Evolutionary conservation across 441 rosid genomes (phyloP), one percentile per base, ranked within the genome.

Genomic region (Eruca vesicaria): DNA sequence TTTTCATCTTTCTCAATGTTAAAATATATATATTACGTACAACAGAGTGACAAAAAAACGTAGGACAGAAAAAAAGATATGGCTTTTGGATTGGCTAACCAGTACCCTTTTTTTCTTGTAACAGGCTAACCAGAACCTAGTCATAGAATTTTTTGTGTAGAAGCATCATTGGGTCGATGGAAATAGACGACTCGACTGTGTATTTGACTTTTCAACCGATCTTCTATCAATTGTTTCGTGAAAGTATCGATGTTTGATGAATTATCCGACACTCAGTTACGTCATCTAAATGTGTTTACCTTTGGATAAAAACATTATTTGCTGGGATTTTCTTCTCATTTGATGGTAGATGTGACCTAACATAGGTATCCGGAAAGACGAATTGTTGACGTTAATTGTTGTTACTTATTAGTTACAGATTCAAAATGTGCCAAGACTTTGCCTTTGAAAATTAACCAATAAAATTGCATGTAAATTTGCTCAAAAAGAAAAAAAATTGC

Each of bases 321-420:
- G n/a, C 14, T 12, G 43, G 63, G 19, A 29, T 72, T 48, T 35
- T 26, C 16, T 43, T 43, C 50, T n/a, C 50, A 43, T 43, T 43
- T 43, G 50, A 72, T 28, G 12, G 75, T 65, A 56, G 23, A 73
- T 66, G 59, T 31, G 52, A 65, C 48, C 32, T 65, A 56, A 64
- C 58, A 19, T 64, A 56, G 18, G 33, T 66, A 32, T 65, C 50
- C 18, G 16, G 16, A 53, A 36, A 43, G 15, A 43, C 50, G 15
- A n/a, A 14, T 43, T 43, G 50, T n/a, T 43, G 43, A 38, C 20
- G 9, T 26, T 70, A 9, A 11, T 21, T 31, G 41, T 28, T 7
- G 7, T 43, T 43, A 43, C 50, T 43, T 43, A 43, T 43, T 43
- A 14, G 53, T 45, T 7, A 45, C n/a, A 7, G 53, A 15, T 45